Conservation (phyloP, 1,139 yeast species). For the Kodamaea sp. region DNA sequence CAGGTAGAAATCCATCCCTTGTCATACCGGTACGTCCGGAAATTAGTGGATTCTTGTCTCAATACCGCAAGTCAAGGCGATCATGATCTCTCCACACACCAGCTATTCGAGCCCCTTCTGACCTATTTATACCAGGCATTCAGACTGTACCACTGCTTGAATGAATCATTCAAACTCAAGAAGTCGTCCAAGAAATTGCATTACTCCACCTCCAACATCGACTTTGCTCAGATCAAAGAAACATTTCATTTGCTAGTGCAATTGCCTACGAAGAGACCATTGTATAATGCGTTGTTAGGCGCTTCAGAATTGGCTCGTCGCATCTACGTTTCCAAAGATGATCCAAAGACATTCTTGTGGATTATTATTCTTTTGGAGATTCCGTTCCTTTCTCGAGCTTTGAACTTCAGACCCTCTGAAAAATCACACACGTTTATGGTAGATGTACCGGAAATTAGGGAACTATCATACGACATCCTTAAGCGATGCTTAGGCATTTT, state of each 20-base stretch:
- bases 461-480: conserved; percentile 61
- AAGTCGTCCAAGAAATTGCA: conserved; percentile 22
- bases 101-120: conserved; percentile 53
- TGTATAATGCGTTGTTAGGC: conserved; percentile 52
- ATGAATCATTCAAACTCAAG: conserved; percentile 48
- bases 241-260: conserved; percentile 44
- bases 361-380: conserved; percentile 61
- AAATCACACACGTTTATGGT: conserved; percentile 28
- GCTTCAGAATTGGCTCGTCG: conserved; percentile 50
- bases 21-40: conserved; percentile 28
- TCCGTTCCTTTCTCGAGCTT: conserved; percentile 54
- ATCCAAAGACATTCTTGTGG: conserved; percentile 51
- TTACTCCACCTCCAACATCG: conserved; percentile 46
- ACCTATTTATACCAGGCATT: conserved; percentile 44
- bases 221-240: conserved; percentile 43
- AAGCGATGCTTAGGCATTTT: conserved; percentile 68
- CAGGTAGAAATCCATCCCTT: conserved; percentile 20
- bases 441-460: conserved; percentile 53
- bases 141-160: conserved; percentile 41
- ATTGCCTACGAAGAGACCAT: conserved; percentile 62
- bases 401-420: conserved; percentile 29
- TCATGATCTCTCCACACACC: conserved; percentile 32
- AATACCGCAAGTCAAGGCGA: conserved; percentile 11
- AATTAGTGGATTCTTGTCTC: conserved; percentile 32
- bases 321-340: conserved; percentile 34